These are phyloP conservation scores for Macrolepiota albuminosa DNA, from an alignment of 768 basidiomycete genomes.

Conservation along the genomic window DNA sequence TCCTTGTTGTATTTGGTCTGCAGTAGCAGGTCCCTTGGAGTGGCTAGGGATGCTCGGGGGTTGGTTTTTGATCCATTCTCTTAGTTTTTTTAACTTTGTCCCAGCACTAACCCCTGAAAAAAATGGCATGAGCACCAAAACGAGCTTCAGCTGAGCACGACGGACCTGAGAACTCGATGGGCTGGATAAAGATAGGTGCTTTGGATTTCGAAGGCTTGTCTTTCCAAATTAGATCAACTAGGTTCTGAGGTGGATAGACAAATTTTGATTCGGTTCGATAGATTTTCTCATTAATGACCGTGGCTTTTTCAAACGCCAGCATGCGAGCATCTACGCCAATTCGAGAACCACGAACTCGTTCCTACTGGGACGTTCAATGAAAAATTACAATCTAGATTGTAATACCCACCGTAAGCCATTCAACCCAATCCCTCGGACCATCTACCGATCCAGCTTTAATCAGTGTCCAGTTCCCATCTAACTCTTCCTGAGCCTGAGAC, in stretches of 20 bases:
- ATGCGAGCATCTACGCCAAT: slow-evolving; percentile 86
- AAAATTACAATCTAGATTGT: background rate
- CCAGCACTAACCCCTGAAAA: slow-evolving; percentile 50
- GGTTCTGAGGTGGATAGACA: slow-evolving; percentile 77
- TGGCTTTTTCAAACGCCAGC: slow-evolving; percentile 70
- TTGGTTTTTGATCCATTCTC: slow-evolving; percentile 64
- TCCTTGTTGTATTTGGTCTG: slow-evolving; percentile 59
- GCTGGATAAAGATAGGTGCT: slow-evolving; percentile 62
- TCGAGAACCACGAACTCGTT: slow-evolving; percentile 39
- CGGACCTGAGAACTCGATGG: slow-evolving; percentile 64
- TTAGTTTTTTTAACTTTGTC: slow-evolving; percentile 66
- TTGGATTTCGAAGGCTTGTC: slow-evolving; percentile 68
- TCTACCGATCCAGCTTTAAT: slow-evolving; percentile 49
- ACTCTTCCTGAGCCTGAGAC: slow-evolving; percentile 66
- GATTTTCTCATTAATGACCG: slow-evolving; percentile 54
- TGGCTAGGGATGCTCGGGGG: slow-evolving; percentile 57
- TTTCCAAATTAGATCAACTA: slow-evolving; percentile 79
- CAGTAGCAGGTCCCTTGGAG: slow-evolving; percentile 55
- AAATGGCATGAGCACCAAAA: background rate
- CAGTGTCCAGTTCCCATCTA: slow-evolving; percentile 72
- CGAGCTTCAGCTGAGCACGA: background rate
- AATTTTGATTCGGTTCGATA: slow-evolving; percentile 54
- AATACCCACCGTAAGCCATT: slow-evolving; percentile 58
- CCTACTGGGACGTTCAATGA: slow-evolving; percentile 13
- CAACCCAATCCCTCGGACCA: slow-evolving; percentile 70